Percentiles rank a stretch among this genome's conserved stretches.
phyloP scores from a whole-genome alignment of 805 yeast species.

The Saturnispora ahearnii region DNA sequence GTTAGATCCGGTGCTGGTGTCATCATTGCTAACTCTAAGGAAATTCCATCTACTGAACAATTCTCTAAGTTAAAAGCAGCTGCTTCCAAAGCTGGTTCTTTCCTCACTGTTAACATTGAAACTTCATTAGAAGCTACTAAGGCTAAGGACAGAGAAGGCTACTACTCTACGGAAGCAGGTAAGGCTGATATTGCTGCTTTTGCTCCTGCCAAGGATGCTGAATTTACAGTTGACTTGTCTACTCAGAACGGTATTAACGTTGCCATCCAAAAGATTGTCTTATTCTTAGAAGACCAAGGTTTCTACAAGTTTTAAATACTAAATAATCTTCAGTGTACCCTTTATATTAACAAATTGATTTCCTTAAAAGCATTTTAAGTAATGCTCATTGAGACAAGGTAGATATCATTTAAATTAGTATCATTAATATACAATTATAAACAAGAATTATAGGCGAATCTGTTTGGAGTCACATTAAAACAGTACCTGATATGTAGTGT shows the following conservation, averaged over 20 bases:
- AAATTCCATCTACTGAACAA: conserved; percentile 37
- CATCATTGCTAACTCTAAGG: conserved; percentile 46
- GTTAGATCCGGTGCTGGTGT: conserved; percentile 91
- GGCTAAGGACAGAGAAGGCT: conserved; percentile 41
- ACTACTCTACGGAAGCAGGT: conserved; percentile 36
- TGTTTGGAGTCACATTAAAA: too few relatives aligned
- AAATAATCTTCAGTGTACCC: too few relatives aligned
- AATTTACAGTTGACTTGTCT: conserved; percentile 43
- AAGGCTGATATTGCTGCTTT: conserved; percentile 35
- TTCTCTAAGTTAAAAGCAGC: conserved; percentile 34
- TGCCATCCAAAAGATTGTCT: conserved; percentile 65
- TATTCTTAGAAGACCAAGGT: conserved; percentile 73
- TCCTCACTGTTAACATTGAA: conserved; percentile 42
- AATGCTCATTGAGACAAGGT: too few relatives aligned
- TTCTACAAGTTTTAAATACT: conserved; percentile 46
- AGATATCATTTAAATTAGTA: too few relatives aligned
- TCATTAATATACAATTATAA: too few relatives aligned
- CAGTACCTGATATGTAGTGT: too few relatives aligned
- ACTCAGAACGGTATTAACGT: conserved; percentile 51
- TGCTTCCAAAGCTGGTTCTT: conserved; percentile 41
- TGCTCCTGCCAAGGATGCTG: conserved; percentile 43
- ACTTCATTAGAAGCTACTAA: conserved; percentile 40
- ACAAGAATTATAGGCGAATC: too few relatives aligned
- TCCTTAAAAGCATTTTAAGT: too few relatives aligned
- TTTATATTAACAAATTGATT: too few relatives aligned